phyloP scores from a whole-genome alignment of 2,329 filamentous ascomycete genomes.

The Epichloe aotearoae region DNA sequence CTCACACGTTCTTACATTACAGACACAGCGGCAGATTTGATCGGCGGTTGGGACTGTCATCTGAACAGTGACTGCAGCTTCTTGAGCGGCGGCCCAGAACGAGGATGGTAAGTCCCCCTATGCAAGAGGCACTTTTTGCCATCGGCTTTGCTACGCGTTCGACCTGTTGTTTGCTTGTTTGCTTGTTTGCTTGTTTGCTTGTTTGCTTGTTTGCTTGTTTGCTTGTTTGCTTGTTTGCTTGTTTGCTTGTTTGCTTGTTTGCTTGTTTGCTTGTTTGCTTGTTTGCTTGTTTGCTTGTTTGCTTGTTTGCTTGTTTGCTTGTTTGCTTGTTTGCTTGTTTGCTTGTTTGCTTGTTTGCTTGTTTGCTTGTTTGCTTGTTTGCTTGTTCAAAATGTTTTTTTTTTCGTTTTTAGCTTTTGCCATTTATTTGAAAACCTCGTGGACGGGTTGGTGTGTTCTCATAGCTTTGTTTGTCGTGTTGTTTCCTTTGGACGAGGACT shows the following conservation, averaged over 20 bases:
- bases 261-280: too few species aligned
- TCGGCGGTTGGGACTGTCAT: conserved; percentile 68
- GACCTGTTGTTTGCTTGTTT: neutral
- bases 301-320: too few species aligned
- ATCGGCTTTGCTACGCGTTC: neutral
- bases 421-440: neutral
- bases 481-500: conserved; percentile 4
- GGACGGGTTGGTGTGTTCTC: conserved; percentile 5
- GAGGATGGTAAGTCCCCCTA: conserved; percentile 58
- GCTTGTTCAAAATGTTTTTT: too few species aligned
- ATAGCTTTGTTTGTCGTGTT: neutral
- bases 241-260: neutral
- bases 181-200: neutral
- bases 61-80: conserved; percentile 78
- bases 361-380: neutral
- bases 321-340: neutral
- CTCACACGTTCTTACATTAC: neutral
- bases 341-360: too few species aligned
- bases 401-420: neutral
- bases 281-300: neutral
- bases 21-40: conserved; percentile 11
- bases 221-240: too few species aligned
- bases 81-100: conserved; percentile 64
- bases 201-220: neutral
- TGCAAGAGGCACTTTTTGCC: neutral